Evolutionary conservation across 148 eudicot genomes (phyloP), one percentile per base, ranked within the genome.

Genomic region (Polygonum aviculare): DNA sequence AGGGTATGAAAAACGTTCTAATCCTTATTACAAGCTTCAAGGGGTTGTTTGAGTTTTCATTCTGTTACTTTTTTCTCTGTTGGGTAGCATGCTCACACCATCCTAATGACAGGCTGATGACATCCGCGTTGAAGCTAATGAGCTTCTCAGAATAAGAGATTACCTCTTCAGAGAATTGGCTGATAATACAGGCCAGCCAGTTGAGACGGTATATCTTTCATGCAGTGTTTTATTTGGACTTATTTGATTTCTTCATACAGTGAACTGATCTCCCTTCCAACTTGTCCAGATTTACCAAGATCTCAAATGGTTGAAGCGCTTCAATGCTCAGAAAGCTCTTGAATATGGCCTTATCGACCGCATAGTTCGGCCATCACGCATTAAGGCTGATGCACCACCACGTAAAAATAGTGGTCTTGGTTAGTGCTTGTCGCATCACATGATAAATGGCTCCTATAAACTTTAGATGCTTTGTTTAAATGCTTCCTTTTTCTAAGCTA

Each of bases 341-440:
- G 97, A 95, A 48, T 93, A 95, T 77, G 94, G 99, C 57, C 84
- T 93, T 18, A 89, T 95, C 75, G 99, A 95, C 79, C 90, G 94
- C 74, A 75, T 90, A 70, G 89, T 85, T 62, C 82, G 93, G 84
- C 93, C 94, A 69, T 83, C 92, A 41, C 84, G 88, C 48, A 83
- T 85, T 70, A 85, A 84, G 78, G 86, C 87, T 70, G 88, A 87
- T 78, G 91, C 90, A 67, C 89, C 88, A 69, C 90, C 88, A 18
- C 76, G 82, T 7, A 81, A 87, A 82, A 88, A 87, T 51, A 84
- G 83, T n/a, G 96, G 93, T 77, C 93, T 87, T 78, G 90, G 93
- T 80, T 91, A 87, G 87, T 78, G 69, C 38, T 60, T 76, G 48
- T 76, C 75, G 38, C 52, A 76, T 73, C 10, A 18, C 40, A 74